phyloP scores from a whole-genome alignment of 805 yeast species.

The Hagleromyces aurorensis region DNA sequence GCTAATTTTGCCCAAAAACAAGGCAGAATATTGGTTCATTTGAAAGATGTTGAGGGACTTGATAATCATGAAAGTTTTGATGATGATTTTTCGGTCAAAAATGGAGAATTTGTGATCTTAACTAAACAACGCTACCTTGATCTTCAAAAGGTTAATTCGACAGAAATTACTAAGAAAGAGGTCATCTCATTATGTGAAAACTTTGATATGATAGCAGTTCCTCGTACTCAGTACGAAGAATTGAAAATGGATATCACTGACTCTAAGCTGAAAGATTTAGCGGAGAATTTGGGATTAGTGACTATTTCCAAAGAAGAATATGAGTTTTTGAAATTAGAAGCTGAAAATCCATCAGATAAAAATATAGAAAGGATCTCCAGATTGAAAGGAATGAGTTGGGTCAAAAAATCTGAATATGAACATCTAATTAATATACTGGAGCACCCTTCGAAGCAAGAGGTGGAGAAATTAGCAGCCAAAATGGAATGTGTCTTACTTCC shows the following conservation, averaged over 20 bases:
- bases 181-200: slow-evolving; percentile 15
- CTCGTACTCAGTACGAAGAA: slow-evolving; percentile 21
- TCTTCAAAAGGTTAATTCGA: slow-evolving; percentile 4
- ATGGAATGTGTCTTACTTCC: slow-evolving; percentile 27
- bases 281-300: slow-evolving; percentile 17
- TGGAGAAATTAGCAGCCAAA: slow-evolving; percentile 25
- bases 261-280: slow-evolving; percentile 18
- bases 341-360: slow-evolving; percentile 23
- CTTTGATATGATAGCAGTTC: slow-evolving; percentile 18
- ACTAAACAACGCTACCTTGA: slow-evolving; percentile 7
- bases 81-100: slow-evolving; percentile 1
- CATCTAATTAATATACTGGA: slow-evolving; percentile 10
- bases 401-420: slow-evolving; percentile 21
- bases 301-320: slow-evolving; percentile 26
- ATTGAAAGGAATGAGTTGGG: slow-evolving; percentile 23
- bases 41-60: slow-evolving; percentile 1
- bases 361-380: slow-evolving; percentile 18
- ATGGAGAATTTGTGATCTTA: slow-evolving; percentile 7
- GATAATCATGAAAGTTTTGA: slow-evolving; percentile 1
- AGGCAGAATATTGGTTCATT: slow-evolving; percentile 6
- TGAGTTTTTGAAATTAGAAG: slow-evolving; percentile 16
- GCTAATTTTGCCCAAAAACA: slow-evolving; percentile 5
- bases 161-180: slow-evolving; percentile 13
- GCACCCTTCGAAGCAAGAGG: slow-evolving; percentile 24
- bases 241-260: slow-evolving; percentile 12